Conservation (phyloP, 345 rosid species). For the Chamaenerion angustifolium region DNA sequence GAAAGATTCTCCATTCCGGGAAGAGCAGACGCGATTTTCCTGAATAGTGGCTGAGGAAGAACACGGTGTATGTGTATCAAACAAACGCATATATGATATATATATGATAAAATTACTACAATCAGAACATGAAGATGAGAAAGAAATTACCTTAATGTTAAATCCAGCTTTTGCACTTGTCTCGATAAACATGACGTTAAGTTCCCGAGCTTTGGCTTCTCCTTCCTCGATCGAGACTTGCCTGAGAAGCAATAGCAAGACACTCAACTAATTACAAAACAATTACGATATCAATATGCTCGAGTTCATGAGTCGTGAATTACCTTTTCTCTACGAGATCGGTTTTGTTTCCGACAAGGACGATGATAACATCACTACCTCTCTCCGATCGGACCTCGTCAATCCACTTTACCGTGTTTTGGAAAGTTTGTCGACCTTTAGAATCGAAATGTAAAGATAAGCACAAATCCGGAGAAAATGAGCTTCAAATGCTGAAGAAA, state of each 20-base stretch:
- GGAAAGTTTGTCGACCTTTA: constrained; percentile 75
- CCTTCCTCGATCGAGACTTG: constrained; percentile 95
- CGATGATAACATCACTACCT: constrained; percentile 80
- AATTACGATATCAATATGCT: too few species aligned
- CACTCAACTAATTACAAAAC: neutral
- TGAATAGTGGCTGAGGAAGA: constrained; percentile 59
- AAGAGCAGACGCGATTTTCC: constrained; percentile 86
- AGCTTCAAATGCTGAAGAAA: neutral
- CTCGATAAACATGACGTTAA: constrained; percentile 80
- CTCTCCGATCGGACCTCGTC: constrained; percentile 82
- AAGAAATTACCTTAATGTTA: constrained; percentile 55
- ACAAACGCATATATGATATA: too few species aligned
- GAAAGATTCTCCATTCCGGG: constrained; percentile 93
- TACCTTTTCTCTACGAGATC: constrained; percentile 83
- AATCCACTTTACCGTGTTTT: constrained; percentile 82
- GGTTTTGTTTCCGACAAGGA: constrained; percentile 83
- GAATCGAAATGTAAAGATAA: neutral
- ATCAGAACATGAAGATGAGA: neutral
- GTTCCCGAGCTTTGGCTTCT: constrained; percentile 70
- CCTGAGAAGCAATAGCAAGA: constrained; percentile 20
- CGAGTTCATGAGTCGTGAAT: neutral
- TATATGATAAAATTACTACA: neutral
- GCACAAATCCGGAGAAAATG: neutral
- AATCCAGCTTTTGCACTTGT: constrained; percentile 97
- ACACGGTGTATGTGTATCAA: too few species aligned